Evolutionary conservation across 106 monocot species (phyloP).

Genomic region (Amphibolis antarctica): DNA sequence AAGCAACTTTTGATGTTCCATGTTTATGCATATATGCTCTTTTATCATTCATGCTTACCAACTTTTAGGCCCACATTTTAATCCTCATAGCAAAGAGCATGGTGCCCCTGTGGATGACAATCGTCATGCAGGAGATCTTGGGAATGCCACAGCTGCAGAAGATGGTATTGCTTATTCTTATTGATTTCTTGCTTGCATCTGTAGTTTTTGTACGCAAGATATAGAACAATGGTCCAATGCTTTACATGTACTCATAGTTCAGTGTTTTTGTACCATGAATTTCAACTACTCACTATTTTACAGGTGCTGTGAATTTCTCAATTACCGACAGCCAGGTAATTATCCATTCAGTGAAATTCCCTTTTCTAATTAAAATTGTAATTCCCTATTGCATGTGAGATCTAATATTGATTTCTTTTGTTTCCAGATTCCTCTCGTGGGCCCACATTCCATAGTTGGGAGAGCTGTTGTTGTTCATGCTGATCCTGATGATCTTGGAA

Average conservation of each 20-base stretch:
- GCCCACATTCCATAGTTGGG: slow-evolving; percentile 62
- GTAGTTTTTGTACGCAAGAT: not conserved
- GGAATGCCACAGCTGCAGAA: slow-evolving; percentile 47
- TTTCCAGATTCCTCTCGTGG: slow-evolving; percentile 57
- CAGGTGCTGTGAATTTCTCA: slow-evolving; percentile 38
- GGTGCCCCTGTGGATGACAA: slow-evolving; percentile 64
- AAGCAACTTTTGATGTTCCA: not conserved
- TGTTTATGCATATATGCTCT: not conserved
- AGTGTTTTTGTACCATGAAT: no score
- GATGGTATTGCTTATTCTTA: slow-evolving; percentile 46
- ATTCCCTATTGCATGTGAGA: no score
- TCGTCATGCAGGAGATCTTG: slow-evolving; percentile 90
- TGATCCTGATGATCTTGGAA: slow-evolving; percentile 93
- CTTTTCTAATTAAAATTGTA: no score
- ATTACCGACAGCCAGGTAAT: slow-evolving; percentile 43
- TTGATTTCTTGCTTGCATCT: not conserved
- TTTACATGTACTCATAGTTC: no score
- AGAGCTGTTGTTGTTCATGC: slow-evolving; percentile 97
- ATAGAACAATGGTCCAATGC: not conserved
- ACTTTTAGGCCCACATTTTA: slow-evolving; percentile 69
- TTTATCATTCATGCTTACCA: not conserved
- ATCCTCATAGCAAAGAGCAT: slow-evolving; percentile 69
- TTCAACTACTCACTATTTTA: not conserved
- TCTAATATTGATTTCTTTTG: not conserved
- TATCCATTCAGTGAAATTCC: no score